Conservation (phyloP, 2,329 filamentous ascomycete genomes). For the Epichloe sibirici region DNA sequence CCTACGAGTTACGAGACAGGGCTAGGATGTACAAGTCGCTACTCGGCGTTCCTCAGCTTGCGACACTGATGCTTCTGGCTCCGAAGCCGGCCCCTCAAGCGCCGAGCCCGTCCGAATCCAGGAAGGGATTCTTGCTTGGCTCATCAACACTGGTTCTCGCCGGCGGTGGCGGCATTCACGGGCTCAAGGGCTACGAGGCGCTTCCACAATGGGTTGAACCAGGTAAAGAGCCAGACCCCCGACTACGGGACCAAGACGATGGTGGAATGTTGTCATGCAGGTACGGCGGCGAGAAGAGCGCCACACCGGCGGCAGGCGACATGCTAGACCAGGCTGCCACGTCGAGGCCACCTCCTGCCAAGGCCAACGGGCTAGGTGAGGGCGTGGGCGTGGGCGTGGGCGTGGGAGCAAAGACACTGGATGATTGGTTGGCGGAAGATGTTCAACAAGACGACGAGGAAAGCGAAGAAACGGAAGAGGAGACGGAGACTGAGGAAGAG, state of each 20-base stretch:
- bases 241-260: constrained; percentile 50
- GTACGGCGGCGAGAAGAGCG: constrained; percentile 20
- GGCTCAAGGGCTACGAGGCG: constrained; percentile 64
- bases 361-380: constrained; percentile 40
- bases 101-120: constrained; percentile 75
- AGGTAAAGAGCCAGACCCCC: constrained; percentile 69
- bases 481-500: constrained; percentile 35
- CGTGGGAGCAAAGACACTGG: constrained; percentile 61
- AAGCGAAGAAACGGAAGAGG: constrained; percentile 39
- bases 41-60: constrained; percentile 72
- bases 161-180: constrained; percentile 58
- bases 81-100: constrained; percentile 89
- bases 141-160: constrained; percentile 78
- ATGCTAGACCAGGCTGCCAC: constrained; percentile 46
- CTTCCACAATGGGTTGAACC: constrained; percentile 76
- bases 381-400: constrained; percentile 42
- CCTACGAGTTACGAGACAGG: constrained; percentile 88
- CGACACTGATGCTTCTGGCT: constrained; percentile 78
- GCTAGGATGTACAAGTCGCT: constrained; percentile 80
- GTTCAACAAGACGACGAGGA: constrained; percentile 43
- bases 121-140: constrained; percentile 67
- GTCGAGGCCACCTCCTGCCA: constrained; percentile 24
- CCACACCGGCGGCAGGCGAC: constrained; percentile 45
- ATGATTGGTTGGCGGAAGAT: constrained; percentile 82
- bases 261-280: constrained; percentile 15